A percentile compares a stretch with the other conserved stretches of the same genome.
phyloP scores from a whole-genome alignment of 106 monocot species.

The Allium sativum region DNA sequence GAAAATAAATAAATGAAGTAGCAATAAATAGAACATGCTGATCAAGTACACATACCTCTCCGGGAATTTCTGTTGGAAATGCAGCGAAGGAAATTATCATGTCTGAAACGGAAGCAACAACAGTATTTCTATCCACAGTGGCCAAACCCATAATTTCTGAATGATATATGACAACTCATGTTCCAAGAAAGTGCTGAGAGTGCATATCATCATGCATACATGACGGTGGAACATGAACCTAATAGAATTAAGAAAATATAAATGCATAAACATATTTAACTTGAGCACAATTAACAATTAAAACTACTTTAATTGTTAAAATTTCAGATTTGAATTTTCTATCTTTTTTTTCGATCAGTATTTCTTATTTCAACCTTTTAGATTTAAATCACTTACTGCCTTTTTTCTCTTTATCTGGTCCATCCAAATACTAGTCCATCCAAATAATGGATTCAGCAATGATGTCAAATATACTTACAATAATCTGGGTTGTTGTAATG shows the following conservation, averaged over 20 bases:
- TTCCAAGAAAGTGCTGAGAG: constrained; percentile 89
- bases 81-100: constrained; percentile 95
- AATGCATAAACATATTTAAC: not conserved
- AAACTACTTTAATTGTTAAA: too few relatives aligned
- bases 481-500: too few relatives aligned
- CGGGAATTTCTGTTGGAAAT: constrained; percentile 92
- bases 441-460: too few relatives aligned
- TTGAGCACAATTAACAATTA: too few relatives aligned
- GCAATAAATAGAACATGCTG: too few relatives aligned
- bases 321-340: too few relatives aligned
- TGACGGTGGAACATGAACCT: constrained; percentile 95
- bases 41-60: constrained; percentile 40
- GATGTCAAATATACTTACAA: too few relatives aligned
- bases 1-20: constrained; percentile 2
- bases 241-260: not conserved
- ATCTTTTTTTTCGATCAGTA: too few relatives aligned
- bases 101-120: constrained; percentile 74
- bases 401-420: too few relatives aligned
- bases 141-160: constrained; percentile 70
- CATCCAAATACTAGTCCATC: too few relatives aligned
- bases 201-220: constrained; percentile 96
- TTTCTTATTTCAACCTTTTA: too few relatives aligned
- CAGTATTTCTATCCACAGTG: constrained; percentile 80
- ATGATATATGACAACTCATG: constrained; percentile 80
- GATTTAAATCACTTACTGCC: too few relatives aligned